Evolutionary conservation across 2,329 filamentous ascomycete species (phyloP), one percentile per base, ranked within the genome.

Genomic region (Lecanicillium sp.): DNA sequence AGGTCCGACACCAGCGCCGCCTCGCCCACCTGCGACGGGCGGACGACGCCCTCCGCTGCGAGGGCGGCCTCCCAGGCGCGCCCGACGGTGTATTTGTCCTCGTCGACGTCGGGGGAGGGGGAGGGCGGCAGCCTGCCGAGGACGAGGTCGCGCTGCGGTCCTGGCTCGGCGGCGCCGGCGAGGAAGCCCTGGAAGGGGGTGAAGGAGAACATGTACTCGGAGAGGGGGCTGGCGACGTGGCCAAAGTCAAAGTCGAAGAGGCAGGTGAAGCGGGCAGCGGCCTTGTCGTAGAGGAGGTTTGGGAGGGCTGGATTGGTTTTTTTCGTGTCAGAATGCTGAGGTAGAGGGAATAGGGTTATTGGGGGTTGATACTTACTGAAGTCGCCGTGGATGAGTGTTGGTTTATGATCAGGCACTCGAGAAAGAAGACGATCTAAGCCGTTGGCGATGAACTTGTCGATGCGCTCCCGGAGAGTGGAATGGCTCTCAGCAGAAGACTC

Each of bases 201-300:
- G n/a, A 49, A 49, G 12, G 47, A 49, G 32, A 44, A 44, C 12
- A 49, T 23, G 21, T 24, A 44, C 24, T 49, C 47, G 6, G 47
- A 49, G 5, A 49, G 17, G 12, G 47, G 39, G 14, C 23, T 11
- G 24, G 32, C 39, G 27, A 44, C 30, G 32, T 44, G 47, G 15
- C 32, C n/a, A 30, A 49, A 49, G 47, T 49, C 47, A 39, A 49
- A 49, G 29, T 49, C 47, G 21, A 44, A 12, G 12, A 49, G n/a
- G n/a, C n/a, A n/a, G n/a, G n/a, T n/a, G n/a, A n/a, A n/a, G n/a
- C n/a, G n/a, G n/a, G n/a, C n/a, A n/a, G n/a, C n/a, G n/a, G n/a
- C n/a, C n/a, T n/a, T n/a, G n/a, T n/a, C n/a, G n/a, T n/a, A n/a
- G n/a, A n/a, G n/a, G n/a, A n/a, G n/a, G n/a, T n/a, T n/a, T n/a